These are phyloP conservation scores for Fusarium circinatum DNA, from an alignment of 2,329 filamentous ascomycete species.

Conservation along the genomic window DNA sequence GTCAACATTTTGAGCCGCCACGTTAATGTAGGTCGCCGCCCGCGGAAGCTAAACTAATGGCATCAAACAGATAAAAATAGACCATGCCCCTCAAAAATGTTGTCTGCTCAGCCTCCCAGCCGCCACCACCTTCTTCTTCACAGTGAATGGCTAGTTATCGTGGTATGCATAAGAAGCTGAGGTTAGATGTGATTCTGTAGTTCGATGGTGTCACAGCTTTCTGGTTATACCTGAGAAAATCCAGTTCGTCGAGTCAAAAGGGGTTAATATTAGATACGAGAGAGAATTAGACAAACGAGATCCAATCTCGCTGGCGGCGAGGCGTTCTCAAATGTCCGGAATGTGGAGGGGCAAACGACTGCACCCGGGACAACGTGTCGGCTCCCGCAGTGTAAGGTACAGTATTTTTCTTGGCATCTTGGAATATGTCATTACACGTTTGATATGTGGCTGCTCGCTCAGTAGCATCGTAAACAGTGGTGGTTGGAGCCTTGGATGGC, in stretches of 20 bases:
- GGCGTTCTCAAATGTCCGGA: slow-evolving; percentile 5
- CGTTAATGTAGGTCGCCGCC: background rate
- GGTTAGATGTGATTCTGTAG: slow-evolving; percentile 7
- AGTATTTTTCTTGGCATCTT: slow-evolving; percentile 5
- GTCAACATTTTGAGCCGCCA: slow-evolving; percentile 28
- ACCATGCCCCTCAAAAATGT: background rate
- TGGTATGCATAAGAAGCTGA: background rate
- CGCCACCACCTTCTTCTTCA: slow-evolving; percentile 4
- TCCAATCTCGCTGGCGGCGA: slow-evolving; percentile 24
- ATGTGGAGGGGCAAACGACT: slow-evolving; percentile 8
- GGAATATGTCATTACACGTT: background rate
- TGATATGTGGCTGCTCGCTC: background rate
- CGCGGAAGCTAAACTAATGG: background rate
- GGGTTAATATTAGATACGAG: background rate
- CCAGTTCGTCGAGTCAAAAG: background rate
- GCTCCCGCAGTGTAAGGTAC: slow-evolving; percentile 3
- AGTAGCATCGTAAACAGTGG: background rate
- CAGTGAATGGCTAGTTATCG: slow-evolving; percentile 5
- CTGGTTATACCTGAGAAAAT: background rate
- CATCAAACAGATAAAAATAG: slow-evolving; percentile 38
- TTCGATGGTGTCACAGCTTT: background rate
- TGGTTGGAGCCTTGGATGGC: slow-evolving; percentile 1
- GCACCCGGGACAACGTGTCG: slow-evolving; percentile 1
- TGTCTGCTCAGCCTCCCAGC: slow-evolving; percentile 33
- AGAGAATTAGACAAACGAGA: slow-evolving; percentile 16